Evolutionary conservation across 768 basidiomycete genomes (phyloP), one percentile per base, ranked within the genome.

Genomic region (Tephrocybe sp.): DNA sequence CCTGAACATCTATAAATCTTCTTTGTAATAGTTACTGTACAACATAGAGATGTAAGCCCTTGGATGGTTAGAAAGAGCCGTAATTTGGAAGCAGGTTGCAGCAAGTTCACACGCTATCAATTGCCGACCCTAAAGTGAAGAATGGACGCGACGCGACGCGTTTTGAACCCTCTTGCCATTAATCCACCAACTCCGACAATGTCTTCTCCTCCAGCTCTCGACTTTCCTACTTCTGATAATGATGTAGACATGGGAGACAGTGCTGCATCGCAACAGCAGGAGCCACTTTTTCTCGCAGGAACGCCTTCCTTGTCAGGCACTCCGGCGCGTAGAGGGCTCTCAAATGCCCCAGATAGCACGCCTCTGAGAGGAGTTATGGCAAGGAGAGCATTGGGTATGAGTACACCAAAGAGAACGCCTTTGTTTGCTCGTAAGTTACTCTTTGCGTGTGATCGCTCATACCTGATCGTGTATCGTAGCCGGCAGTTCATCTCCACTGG

Each of bases 141-240:
- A 65, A 63, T 72, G 63, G 71, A 71, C 80, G 80, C 77, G 78
- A 69, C 78, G 76, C 76, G 79, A 68, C 78, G 73, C 76, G 77
- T 26, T 64, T 59, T 45, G 48, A 48, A 55, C 54, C n/a, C 48
- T 46, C 53, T 48, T 45, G 36, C 52, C 56, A 48, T 39, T 35
- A 51, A 22, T 39, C 58, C 52, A 44, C 34, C 34, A 40, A n/a
- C 32, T 51, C 39, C 35, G 31, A n/a, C 35, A 47, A 85, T 86
- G 84, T 85, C 84, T 7, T 85, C 83, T 36, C 83, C 83, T 20
- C 83, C 83, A 16, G 71, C 76, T 31, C 65, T 85, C 34, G 82
- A 85, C 57, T 85, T 85, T 60, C 84, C 83, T 3, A 74, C 82
- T 1, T 85, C 83, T 5, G 84, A 85, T 46, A 60, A 76, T 61